phyloP scores from a whole-genome alignment of 306 rosid species.

The Corylus avellana region DNA sequence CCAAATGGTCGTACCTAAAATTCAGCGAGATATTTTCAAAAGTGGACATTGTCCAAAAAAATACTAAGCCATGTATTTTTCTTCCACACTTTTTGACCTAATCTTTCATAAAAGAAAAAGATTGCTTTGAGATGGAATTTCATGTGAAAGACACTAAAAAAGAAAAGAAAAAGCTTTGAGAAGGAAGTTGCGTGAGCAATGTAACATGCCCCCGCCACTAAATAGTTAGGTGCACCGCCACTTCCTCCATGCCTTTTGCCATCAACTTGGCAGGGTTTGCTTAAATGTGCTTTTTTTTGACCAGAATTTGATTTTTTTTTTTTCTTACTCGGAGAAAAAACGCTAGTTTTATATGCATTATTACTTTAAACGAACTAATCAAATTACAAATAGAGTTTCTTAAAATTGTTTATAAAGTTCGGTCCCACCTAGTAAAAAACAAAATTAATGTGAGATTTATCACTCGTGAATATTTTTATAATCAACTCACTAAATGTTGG shows the following conservation, averaged over 20 bases:
- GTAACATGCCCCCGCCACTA: neutral
- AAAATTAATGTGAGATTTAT: too few species aligned
- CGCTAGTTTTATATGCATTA: too few species aligned
- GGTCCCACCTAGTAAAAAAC: too few species aligned
- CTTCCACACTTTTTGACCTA: neutral
- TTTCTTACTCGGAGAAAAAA: too few species aligned
- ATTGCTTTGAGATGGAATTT: neutral
- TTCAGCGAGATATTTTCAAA: neutral
- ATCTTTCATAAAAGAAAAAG: neutral
- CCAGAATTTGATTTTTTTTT: neutral
- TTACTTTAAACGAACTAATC: too few species aligned
- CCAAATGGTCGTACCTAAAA: neutral
- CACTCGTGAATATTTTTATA: too few species aligned
- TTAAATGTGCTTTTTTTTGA: neutral
- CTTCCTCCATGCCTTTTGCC: neutral
- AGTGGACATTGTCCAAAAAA: constrained; percentile 2
- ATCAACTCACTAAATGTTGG: too few species aligned
- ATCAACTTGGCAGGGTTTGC: neutral
- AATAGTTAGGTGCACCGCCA: neutral
- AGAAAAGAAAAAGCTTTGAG: neutral
- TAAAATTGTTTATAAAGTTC: too few species aligned
- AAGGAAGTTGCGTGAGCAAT: neutral
- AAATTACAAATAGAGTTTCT: too few species aligned
- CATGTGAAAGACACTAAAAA: neutral
- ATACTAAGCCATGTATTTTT: neutral